Evolutionary conservation across 2,329 filamentous ascomycete genomes (phyloP).

Genomic region (Aureobasidium sp.): DNA sequence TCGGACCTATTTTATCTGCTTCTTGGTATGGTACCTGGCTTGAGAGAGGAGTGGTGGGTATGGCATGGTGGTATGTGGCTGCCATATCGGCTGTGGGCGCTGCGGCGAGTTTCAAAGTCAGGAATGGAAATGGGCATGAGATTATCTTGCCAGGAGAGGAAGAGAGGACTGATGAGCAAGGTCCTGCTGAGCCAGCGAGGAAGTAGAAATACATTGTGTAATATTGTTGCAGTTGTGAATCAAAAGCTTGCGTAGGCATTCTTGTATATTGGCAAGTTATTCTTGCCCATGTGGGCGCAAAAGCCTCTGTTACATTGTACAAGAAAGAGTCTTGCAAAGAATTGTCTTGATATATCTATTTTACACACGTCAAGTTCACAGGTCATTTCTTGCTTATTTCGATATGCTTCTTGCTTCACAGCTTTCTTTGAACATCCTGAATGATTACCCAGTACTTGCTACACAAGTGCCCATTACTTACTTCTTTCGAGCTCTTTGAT

Average conservation of each 20-base stretch:
- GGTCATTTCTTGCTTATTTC: too few species aligned
- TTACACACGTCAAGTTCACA: too few species aligned
- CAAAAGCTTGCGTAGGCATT: neutral
- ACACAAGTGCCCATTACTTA: too few species aligned
- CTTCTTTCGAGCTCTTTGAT: too few species aligned
- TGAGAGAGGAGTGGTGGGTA: constrained; percentile 47
- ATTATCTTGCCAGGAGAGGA: constrained; percentile 46
- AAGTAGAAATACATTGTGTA: neutral
- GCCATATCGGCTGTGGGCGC: constrained; percentile 51
- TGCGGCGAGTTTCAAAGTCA: constrained; percentile 52
- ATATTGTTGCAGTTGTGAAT: neutral
- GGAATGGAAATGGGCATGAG: constrained; percentile 59
- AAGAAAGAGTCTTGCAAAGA: too few species aligned
- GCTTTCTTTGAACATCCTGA: too few species aligned
- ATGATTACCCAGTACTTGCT: too few species aligned
- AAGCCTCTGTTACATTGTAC: too few species aligned
- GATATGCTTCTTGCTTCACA: too few species aligned
- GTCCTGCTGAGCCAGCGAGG: neutral
- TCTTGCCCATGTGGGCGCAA: too few species aligned
- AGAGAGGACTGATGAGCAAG: constrained; percentile 16
- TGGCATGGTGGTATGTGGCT: constrained; percentile 52
- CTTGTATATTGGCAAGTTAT: too few species aligned
- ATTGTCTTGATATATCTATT: too few species aligned
- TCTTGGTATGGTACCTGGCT: constrained; percentile 49
- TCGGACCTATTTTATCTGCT: constrained; percentile 50